A percentile compares a stretch with the other conserved stretches of the same genome.
These are phyloP conservation scores for Aspergillus phoenicis DNA, from an alignment of 2,329 filamentous ascomycete genomes.

Conservation along the genomic window DNA sequence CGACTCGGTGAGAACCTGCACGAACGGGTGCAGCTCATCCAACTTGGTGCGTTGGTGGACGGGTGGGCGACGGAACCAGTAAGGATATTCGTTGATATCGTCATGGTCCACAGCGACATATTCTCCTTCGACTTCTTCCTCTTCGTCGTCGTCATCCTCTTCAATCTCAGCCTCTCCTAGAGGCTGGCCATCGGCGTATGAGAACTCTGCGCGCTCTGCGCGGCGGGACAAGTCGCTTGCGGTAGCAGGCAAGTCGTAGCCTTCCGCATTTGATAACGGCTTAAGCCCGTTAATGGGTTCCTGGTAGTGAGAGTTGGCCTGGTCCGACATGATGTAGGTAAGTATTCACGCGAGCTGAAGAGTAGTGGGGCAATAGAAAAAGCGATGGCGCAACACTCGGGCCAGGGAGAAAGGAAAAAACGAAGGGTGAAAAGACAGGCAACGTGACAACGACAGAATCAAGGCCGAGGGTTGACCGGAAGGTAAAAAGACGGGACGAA, in stretches of 20 bases:
- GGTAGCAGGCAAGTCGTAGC: conserved; percentile 30
- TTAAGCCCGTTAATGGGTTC: conserved; percentile 36
- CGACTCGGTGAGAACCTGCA: conserved; percentile 67
- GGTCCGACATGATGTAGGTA: conserved; percentile 33
- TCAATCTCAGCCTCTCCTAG: conserved; percentile 27
- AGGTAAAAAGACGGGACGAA: conserved; percentile 5
- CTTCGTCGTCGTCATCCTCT: conserved; percentile 30
- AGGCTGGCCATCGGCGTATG: conserved; percentile 35
- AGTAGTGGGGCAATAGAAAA: conserved; percentile 3
- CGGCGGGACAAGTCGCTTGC: conserved; percentile 33
- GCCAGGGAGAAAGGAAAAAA: conserved; percentile 7
- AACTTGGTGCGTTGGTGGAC: conserved; percentile 41
- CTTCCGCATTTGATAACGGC: conserved; percentile 36
- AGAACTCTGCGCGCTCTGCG: conserved; percentile 30
- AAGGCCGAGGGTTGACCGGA: conserved; percentile 6
- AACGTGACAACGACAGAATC: conserved; percentile 8
- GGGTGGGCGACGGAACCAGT: conserved; percentile 45
- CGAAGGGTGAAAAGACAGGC: neutral
- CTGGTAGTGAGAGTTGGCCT: conserved; percentile 28
- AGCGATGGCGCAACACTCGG: conserved; percentile 1
- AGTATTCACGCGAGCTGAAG: neutral
- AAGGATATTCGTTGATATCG: conserved; percentile 43
- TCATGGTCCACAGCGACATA: conserved; percentile 47
- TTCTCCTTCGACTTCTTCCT: conserved; percentile 44
- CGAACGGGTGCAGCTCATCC: conserved; percentile 70